Percentiles rank a stretch among this genome's conserved stretches.
phyloP scores from a whole-genome alignment of 768 basidiomycete species.

The Suillus occidentalis region DNA sequence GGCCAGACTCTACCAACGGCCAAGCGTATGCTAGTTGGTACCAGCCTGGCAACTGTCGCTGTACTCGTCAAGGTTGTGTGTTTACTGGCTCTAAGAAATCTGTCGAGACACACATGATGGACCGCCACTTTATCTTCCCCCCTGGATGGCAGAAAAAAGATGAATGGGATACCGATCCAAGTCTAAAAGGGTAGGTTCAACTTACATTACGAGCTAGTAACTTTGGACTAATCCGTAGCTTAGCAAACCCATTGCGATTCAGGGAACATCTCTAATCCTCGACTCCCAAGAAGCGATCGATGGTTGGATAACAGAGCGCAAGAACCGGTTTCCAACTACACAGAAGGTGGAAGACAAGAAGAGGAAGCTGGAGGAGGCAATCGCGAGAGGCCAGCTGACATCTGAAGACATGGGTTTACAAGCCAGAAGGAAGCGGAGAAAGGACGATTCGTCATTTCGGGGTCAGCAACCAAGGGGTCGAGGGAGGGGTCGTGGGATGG shows the following conservation, averaged over 20 bases:
- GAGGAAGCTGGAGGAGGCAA: constrained; percentile 73
- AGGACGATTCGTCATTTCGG: constrained; percentile 26
- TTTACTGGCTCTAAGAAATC: constrained; percentile 71
- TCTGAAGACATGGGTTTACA: constrained; percentile 43
- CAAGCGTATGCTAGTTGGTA: constrained; percentile 49
- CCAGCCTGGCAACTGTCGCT: constrained; percentile 59
- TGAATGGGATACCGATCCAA: constrained; percentile 84
- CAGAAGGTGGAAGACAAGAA: constrained; percentile 77
- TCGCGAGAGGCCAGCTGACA: constrained; percentile 73
- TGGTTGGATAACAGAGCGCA: constrained; percentile 88
- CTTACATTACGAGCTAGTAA: background rate
- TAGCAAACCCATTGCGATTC: constrained; percentile 73
- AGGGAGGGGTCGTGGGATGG: constrained; percentile 34
- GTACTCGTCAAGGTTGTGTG: constrained; percentile 60
- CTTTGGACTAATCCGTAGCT: background rate
- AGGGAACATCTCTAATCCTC: constrained; percentile 75
- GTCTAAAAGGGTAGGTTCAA: constrained; percentile 65
- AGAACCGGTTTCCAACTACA: constrained; percentile 78
- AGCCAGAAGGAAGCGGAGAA: constrained; percentile 43
- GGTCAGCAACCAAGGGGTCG: constrained; percentile 11
- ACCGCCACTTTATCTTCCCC: constrained; percentile 83
- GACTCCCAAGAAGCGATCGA: constrained; percentile 81
- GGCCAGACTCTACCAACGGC: constrained; percentile 17
- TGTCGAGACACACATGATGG: constrained; percentile 84
- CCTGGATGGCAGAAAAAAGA: constrained; percentile 62